Conservation (phyloP, 352 stramenopile genomes). For the Globisporangium spiculum region DNA sequence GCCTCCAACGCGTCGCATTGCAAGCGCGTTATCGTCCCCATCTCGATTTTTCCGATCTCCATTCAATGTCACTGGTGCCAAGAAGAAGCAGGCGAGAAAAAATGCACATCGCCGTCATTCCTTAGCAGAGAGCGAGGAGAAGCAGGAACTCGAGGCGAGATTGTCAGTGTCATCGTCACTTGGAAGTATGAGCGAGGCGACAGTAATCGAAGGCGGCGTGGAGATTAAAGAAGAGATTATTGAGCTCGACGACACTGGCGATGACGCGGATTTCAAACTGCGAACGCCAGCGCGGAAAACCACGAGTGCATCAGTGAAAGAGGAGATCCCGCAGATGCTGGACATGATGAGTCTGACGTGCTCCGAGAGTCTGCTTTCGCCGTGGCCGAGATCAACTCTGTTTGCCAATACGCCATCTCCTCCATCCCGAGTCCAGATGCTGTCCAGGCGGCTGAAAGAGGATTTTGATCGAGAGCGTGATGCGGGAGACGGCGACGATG, state of each 20-base stretch:
- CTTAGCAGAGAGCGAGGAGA: conserved; percentile 4
- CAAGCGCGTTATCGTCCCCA: conserved; percentile 43
- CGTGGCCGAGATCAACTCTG: conserved; percentile 18
- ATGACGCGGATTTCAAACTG: conserved; percentile 13
- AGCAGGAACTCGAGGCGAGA: background rate
- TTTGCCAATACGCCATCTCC: conserved; percentile 27
- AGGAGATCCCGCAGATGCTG: conserved; percentile 18
- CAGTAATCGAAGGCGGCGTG: background rate
- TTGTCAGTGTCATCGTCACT: conserved; percentile 1
- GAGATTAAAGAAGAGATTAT: conserved; percentile 11
- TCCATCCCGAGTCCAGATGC: conserved; percentile 24
- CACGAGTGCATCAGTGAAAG: conserved; percentile 12
- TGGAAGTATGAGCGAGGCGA: background rate
- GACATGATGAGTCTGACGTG: conserved; percentile 19
- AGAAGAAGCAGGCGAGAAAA: conserved; percentile 15
- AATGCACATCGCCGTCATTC: conserved; percentile 3
- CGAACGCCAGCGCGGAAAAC: conserved; percentile 19
- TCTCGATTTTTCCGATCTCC: conserved; percentile 79
- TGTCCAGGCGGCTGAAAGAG: conserved; percentile 33
- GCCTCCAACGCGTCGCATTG: conserved; percentile 22
- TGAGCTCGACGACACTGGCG: conserved; percentile 6
- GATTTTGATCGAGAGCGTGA: conserved; percentile 31
- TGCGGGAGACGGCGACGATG: conserved; percentile 11
- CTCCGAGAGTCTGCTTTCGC: conserved; percentile 15
- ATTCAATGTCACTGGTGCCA: conserved; percentile 24